phyloP scores from a whole-genome alignment of 352 stramenopile species.

The Globisporangium cystogenes region DNA sequence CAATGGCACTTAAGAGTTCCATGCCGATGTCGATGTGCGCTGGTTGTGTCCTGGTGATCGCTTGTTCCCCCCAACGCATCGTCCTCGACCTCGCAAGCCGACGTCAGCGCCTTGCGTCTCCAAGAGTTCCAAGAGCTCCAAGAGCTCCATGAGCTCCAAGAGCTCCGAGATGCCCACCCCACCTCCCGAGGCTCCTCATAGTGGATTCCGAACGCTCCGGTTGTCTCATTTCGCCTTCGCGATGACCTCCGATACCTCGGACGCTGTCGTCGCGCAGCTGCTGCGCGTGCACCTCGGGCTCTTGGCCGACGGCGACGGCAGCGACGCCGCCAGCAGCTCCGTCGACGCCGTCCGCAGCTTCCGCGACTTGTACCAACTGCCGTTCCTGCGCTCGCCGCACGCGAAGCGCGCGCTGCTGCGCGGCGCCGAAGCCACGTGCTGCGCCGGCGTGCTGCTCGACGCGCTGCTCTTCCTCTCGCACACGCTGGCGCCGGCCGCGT shows the following conservation, averaged over 20 bases:
- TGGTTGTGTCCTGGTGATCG: too few relatives aligned
- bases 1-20: too few relatives aligned
- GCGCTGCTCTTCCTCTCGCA: slow-evolving; percentile 73
- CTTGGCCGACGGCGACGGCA: slow-evolving; percentile 11
- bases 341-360: slow-evolving; percentile 24
- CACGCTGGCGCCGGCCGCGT: slow-evolving; percentile 54
- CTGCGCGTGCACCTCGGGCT: slow-evolving; percentile 86
- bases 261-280: slow-evolving; percentile 61
- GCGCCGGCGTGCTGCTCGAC: slow-evolving; percentile 58
- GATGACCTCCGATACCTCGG: slow-evolving; percentile 16
- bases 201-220: too few relatives aligned
- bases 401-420: slow-evolving; percentile 48
- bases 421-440: slow-evolving; percentile 40
- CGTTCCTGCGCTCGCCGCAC: slow-evolving; percentile 21
- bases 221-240: background rate
- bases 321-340: background rate
- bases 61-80: too few relatives aligned
- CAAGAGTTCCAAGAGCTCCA: too few relatives aligned
- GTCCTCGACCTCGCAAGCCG: too few relatives aligned
- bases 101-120: too few relatives aligned
- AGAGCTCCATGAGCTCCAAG: too few relatives aligned
- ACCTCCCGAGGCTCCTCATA: too few relatives aligned
- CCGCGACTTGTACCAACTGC: slow-evolving; percentile 46
- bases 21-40: too few relatives aligned
- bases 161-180: too few relatives aligned